phyloP scores from a whole-genome alignment of 2,329 filamentous ascomycete species.

The Cadophora sp. region DNA sequence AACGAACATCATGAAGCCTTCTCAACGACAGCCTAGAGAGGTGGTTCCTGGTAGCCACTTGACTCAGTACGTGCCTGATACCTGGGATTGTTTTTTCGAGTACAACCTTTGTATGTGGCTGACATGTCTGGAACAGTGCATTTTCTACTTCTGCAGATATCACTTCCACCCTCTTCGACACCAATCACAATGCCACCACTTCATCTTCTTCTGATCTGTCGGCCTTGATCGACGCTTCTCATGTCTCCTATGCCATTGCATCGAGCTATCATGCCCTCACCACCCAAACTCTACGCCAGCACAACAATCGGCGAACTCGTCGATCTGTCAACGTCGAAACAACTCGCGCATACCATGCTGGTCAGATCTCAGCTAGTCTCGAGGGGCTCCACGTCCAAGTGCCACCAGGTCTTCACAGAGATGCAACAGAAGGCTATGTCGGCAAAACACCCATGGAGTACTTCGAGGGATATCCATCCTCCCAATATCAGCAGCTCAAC shows the following conservation, averaged over 20 bases:
- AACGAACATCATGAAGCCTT: slow-evolving; percentile 1
- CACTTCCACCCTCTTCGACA: neutral
- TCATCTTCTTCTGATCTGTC: slow-evolving; percentile 9
- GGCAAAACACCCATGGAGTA: slow-evolving; percentile 1
- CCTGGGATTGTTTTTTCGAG: neutral
- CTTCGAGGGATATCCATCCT: slow-evolving; percentile 1
- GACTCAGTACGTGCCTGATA: neutral
- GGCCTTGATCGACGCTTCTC: neutral
- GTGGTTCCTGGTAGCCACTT: neutral
- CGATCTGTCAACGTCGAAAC: neutral
- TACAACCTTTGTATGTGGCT: neutral
- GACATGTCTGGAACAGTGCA: neutral
- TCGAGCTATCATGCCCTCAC: slow-evolving; percentile 10
- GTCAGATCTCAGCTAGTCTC: slow-evolving; percentile 1
- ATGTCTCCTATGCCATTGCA: slow-evolving; percentile 2
- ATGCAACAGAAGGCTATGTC: neutral
- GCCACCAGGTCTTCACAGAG: neutral
- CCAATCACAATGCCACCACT: neutral
- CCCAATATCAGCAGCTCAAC: slow-evolving; percentile 8
- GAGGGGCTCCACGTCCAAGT: neutral
- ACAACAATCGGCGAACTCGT: neutral
- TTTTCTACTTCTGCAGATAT: neutral
- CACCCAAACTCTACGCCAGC: neutral
- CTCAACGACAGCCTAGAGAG: neutral
- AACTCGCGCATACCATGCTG: neutral